A percentile compares a stretch with the other conserved stretches of the same genome.
These are phyloP conservation scores for Talaromyces sp. DNA, from an alignment of 2,329 filamentous ascomycete genomes.

Conservation along the genomic window DNA sequence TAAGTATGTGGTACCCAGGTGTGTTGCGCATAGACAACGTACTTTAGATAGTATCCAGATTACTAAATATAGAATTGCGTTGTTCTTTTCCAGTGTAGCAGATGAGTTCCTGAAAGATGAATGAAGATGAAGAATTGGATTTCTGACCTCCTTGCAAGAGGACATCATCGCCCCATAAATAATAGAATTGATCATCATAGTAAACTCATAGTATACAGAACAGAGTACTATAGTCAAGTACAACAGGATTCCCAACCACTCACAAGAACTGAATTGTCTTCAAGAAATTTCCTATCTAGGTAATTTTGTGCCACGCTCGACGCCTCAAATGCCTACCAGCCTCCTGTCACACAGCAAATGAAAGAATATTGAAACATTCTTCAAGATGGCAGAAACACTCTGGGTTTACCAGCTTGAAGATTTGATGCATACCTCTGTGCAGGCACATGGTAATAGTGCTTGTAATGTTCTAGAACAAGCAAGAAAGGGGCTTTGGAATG, in stretches of 20 bases:
- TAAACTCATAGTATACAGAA: neutral
- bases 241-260: conserved; percentile 5
- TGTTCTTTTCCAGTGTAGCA: neutral
- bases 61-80: neutral
- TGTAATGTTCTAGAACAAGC: neutral
- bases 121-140: neutral
- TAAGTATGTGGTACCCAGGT: neutral
- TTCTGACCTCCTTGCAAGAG: neutral
- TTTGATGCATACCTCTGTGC: neutral
- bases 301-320: conserved; percentile 1
- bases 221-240: neutral
- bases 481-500: neutral
- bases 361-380: neutral
- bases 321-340: conserved; percentile 1
- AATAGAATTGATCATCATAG: conserved; percentile 14
- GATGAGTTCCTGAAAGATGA: neutral
- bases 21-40: neutral
- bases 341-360: neutral
- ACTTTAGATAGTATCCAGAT: neutral
- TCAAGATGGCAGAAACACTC: neutral
- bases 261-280: neutral
- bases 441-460: neutral
- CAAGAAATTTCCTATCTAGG: conserved; percentile 12
- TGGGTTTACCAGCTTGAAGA: neutral
- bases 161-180: conserved; percentile 14